Conservation (phyloP, 176 grass and related monocot genomes). For the Saccharum officinarum region DNA sequence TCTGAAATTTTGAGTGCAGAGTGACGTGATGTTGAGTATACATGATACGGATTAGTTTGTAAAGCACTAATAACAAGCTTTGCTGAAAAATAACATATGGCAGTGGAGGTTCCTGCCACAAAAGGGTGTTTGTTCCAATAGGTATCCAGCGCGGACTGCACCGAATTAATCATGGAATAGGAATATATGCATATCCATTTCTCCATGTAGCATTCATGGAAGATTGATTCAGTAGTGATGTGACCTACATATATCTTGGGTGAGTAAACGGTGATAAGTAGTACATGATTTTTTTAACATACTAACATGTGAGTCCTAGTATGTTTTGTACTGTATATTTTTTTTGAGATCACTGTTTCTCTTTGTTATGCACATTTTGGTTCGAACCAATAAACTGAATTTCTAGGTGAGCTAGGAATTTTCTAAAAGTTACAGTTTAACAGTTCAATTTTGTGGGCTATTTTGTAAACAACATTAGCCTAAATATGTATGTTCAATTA, state of each 20-base stretch:
- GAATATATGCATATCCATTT: constrained; percentile 3
- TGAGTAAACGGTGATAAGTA: neutral
- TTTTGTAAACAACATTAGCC: neutral
- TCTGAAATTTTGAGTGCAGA: neutral
- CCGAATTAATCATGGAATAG: neutral
- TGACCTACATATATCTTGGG: neutral
- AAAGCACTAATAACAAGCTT: neutral
- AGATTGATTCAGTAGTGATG: neutral
- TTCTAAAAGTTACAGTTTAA: neutral
- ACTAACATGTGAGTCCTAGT: neutral
- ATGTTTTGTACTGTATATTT: neutral
- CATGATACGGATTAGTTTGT: neutral
- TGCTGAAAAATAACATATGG: constrained; percentile 17
- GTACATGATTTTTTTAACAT: neutral
- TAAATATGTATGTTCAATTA: neutral
- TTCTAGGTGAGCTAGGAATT: neutral
- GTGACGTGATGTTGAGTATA: neutral
- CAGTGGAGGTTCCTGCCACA: constrained; percentile 29
- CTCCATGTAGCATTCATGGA: neutral
- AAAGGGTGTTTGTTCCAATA: constrained; percentile 21
- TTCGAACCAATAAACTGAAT: neutral
- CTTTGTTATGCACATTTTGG: neutral
- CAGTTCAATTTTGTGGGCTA: neutral
- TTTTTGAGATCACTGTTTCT: neutral
- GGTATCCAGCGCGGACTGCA: constrained; percentile 48